A percentile compares a stretch with the other conserved stretches of the same genome.
Conservation (phyloP, 2,329 filamentous ascomycete genomes). For the Pseudofabraea citricarpa region DNA sequence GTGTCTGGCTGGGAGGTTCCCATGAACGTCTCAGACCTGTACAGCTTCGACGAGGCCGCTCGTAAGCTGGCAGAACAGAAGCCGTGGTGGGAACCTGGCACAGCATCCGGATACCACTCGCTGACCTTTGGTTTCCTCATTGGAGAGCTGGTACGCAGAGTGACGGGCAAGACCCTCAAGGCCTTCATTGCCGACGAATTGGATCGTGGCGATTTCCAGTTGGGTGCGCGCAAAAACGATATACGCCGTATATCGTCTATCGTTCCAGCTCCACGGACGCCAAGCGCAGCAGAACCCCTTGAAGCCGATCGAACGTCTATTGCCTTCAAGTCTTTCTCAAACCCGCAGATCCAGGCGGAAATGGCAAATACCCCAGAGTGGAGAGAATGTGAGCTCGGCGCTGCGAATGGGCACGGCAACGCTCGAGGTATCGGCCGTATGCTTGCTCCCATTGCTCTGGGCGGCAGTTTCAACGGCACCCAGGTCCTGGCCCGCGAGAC, state of each 20-base stretch:
- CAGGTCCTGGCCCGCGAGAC: constrained; percentile 36
- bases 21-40: constrained; percentile 29
- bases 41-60: constrained; percentile 25
- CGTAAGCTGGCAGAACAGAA: constrained; percentile 33
- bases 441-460: constrained; percentile 31
- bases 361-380: constrained; percentile 12
- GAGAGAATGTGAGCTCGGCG: constrained; percentile 35
- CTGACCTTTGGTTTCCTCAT: constrained; percentile 36
- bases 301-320: too few species aligned
- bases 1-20: constrained; percentile 29
- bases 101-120: constrained; percentile 37
- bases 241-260: constrained; percentile 4
- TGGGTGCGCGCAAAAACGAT: constrained; percentile 4
- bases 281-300: not conserved
- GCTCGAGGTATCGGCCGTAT: constrained; percentile 37
- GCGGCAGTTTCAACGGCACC: constrained; percentile 28
- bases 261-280: not conserved
- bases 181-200: constrained; percentile 28
- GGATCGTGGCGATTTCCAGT: constrained; percentile 7
- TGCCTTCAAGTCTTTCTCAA: not conserved
- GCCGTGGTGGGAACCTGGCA: constrained; percentile 40
- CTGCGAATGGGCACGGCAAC: constrained; percentile 40
- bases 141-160: constrained; percentile 37
- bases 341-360: not conserved
- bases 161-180: constrained; percentile 35